phyloP scores from a whole-genome alignment of 495 filamentous ascomycete genomes.

The Paragyromitra xinjiangensis region DNA sequence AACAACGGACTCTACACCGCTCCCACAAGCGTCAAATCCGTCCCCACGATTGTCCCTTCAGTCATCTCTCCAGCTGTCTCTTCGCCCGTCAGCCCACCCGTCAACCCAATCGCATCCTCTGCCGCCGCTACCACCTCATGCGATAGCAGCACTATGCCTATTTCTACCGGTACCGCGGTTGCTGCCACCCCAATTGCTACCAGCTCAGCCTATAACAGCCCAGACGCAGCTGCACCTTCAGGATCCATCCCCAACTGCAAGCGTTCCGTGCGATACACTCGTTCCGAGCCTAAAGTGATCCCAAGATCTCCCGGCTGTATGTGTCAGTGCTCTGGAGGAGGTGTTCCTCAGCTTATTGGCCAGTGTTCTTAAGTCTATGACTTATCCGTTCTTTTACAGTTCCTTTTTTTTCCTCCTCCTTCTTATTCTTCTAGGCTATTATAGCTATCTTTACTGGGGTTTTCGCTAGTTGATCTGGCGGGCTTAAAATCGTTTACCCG shows the following conservation, averaged over 20 bases:
- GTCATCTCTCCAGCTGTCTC: not conserved
- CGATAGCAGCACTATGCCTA: not conserved
- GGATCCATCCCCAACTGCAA: constrained; percentile 1
- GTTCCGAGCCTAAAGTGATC: constrained; percentile 3
- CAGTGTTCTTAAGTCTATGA: not conserved
- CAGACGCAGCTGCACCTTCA: not conserved
- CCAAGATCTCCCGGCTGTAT: constrained; percentile 3
- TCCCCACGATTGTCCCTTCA: not conserved
- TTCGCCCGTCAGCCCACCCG: not conserved
- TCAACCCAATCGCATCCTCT: not conserved
- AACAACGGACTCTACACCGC: constrained; percentile 5
- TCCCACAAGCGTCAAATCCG: not conserved
- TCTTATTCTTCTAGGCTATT: no score
- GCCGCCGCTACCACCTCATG: not conserved
- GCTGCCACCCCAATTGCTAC: not conserved
- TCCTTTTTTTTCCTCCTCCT: no score
- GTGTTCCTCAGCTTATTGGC: constrained; percentile 25
- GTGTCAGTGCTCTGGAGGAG: constrained; percentile 38
- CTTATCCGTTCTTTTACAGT: not conserved
- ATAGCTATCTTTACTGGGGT: no score
- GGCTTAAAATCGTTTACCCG: no score
- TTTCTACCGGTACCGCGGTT: not conserved
- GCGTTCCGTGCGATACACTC: constrained; percentile 32
- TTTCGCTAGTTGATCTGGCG: not conserved
- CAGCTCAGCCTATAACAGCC: not conserved